Base-by-base conservation (phyloP, 139 green algal species). In the Chlamydomonas incerta region DNA sequence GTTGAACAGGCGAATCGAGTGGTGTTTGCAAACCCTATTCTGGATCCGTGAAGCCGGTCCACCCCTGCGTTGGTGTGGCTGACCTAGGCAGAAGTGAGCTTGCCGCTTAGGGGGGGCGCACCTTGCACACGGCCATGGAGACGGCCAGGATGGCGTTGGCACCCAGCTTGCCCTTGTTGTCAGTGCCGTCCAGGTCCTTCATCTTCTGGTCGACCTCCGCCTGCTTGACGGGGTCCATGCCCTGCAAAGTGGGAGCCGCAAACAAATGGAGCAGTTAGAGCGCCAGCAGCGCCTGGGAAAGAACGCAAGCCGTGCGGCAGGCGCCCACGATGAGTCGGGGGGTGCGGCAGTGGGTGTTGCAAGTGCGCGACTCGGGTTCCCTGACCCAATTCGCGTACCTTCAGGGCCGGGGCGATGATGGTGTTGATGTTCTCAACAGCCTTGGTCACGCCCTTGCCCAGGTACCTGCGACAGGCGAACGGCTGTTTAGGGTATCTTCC, bases 111-210 rank as follows among this genome's bases (percentile, higher is more conserved):
- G n/a, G n/a, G n/a, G n/a, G 41, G 13, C 88, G 8, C 55, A 93
- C 96, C 89, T 97, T 97, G 86, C 88, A 94, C 1, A 98, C 92
- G 21, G 98, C 98, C 89, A 99, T 95, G 58, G 97, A 99, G 14
- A 99, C 97, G 1, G 97, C 98, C 77, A 99, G 93, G 88, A 99
- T 99, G 68, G 98, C 98, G 87, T 99, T 99, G 80, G 98, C 98
- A 13, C 98, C 98, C 80, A 99, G 93, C 89, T 96, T 98, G 84
- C 90, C 94, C 95, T 99, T 99, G 95, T 99, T 99, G 70, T 95
- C 88, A 34, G 96, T 99, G 87, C 97, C 98, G 87, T 99, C 98
- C 37, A 99, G 93, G 62, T 97, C 95, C 67, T 95, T 94, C 98
- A 99, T 99, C 88, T 95, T 92, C 50, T 95, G 82, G 88, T 99